Conservation (phyloP, 306 rosid genomes). For the Cucurbita moschata region DNA sequence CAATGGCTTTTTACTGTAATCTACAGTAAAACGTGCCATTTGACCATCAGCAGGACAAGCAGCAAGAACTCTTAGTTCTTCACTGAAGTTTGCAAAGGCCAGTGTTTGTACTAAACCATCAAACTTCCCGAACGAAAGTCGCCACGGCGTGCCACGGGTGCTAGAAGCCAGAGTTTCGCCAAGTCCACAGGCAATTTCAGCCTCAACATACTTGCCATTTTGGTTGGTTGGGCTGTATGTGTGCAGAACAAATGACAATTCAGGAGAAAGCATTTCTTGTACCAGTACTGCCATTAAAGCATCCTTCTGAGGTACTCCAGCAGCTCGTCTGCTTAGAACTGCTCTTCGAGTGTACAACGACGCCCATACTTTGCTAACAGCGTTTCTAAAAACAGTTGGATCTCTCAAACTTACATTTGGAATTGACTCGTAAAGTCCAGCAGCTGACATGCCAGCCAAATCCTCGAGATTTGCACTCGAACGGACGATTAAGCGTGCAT, state of each 20-base stretch:
- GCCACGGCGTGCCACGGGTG: conserved; percentile 92
- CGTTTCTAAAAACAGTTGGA: conserved; percentile 50
- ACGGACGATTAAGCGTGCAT: conserved; percentile 66
- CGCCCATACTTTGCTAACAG: conserved; percentile 78
- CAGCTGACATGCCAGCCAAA: conserved; percentile 96
- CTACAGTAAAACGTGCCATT: conserved; percentile 66
- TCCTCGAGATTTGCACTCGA: conserved; percentile 96
- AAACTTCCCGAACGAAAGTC: conserved; percentile 68
- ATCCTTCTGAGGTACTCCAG: conserved; percentile 69
- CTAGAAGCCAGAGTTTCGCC: conserved; percentile 98
- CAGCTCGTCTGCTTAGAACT: conserved; percentile 67
- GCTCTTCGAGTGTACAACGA: conserved; percentile 85
- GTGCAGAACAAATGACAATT: conserved; percentile 80
- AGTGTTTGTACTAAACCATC: conserved; percentile 55
- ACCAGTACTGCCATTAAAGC: conserved; percentile 86
- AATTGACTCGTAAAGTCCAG: conserved; percentile 88
- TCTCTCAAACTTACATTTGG: conserved; percentile 81
- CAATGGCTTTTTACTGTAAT: conserved; percentile 76
- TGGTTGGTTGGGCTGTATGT: conserved; percentile 58
- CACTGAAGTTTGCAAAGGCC: conserved; percentile 86
- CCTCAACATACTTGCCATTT: conserved; percentile 63
- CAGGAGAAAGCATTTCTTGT: conserved; percentile 96
- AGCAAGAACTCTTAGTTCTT: conserved; percentile 64
- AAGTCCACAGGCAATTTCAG: conserved; percentile 89
- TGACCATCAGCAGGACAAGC: conserved; percentile 83